Evolutionary conservation across 768 basidiomycete genomes (phyloP), one percentile per base, ranked within the genome.

Genomic region (Agaricus subrufescens): DNA sequence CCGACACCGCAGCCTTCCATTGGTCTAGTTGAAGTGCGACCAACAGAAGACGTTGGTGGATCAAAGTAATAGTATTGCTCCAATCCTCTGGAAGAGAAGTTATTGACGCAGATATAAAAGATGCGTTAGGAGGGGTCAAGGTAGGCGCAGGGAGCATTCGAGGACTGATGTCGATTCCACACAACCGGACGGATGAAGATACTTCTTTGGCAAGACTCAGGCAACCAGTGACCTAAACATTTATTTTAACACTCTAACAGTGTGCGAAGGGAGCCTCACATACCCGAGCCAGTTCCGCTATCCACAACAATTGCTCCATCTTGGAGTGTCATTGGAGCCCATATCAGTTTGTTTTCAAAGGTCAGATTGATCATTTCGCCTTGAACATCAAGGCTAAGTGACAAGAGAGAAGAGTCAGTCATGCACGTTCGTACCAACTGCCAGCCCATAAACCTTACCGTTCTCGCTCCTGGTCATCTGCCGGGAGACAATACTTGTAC

Each of bases 191-290:
- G 15, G 50, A 48, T 34, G 43, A 37, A 1, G 55, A 43, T 27
- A 59, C 19, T 23, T 56, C 43, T 31, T 58, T 50, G 25, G 48
- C 59, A 5, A 61, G 43, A n/a, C 63, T 57, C 15, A 64, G n/a
- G 62, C 29, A 64, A 30, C 65, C 63, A 66, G 29, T 59, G 58
- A 26, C 63, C 65, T 66, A 48, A 2, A 39, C n/a, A 4, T 34
- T 34, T 34, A 8, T 19, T 14, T 38, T 19, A 19, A 43, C 7
- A 44, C 9, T 19, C 4, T 10, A 11, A 37, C 29, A 14, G 27
- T 23, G 31, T 34, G 9, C 30, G 6, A 51, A 25, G 23, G 4
- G 34, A n/a, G 30, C 1, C n/a, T 46, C 14, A 34, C 7, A 34
- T 37, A 58, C 58, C 58, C 14, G 46, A 52, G n/a, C 57, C 57